phyloP scores from a whole-genome alignment of 345 rosid genomes.

The Murraya paniculata region DNA sequence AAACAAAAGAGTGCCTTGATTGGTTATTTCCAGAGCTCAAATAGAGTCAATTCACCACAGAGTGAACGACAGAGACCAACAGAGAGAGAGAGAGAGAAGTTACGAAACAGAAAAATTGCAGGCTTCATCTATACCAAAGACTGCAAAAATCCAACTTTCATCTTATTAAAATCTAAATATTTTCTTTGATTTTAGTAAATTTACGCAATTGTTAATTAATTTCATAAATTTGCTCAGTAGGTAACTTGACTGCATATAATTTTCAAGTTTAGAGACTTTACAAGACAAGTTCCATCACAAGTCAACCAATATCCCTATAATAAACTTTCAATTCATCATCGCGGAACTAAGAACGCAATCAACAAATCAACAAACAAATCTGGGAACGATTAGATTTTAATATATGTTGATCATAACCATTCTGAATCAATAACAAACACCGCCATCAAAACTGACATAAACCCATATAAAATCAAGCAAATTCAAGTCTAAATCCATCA shows the following conservation, averaged over 20 bases:
- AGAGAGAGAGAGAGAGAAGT: background rate
- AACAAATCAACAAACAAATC: background rate
- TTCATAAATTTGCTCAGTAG: background rate
- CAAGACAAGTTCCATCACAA: background rate
- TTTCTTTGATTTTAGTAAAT: too few relatives aligned
- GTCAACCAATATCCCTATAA: background rate
- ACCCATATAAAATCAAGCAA: conserved; percentile 15
- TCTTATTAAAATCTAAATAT: too few relatives aligned
- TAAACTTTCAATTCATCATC: too few relatives aligned
- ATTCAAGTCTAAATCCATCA: background rate
- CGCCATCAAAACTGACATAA: background rate
- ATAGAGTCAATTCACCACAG: background rate
- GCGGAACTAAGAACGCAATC: background rate
- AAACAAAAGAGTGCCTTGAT: background rate
- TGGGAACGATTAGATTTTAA: background rate
- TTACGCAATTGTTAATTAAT: background rate
- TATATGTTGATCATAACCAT: background rate
- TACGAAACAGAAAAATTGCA: background rate
- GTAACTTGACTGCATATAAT: background rate
- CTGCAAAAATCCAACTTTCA: background rate
- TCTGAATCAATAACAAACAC: background rate
- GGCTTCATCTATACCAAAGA: background rate
- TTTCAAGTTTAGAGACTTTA: background rate
- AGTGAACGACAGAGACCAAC: background rate
- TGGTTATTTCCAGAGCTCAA: too few relatives aligned